Evolutionary conservation across 2,329 filamentous ascomycete genomes (phyloP).

Genomic region (Xylariaceae sp.): DNA sequence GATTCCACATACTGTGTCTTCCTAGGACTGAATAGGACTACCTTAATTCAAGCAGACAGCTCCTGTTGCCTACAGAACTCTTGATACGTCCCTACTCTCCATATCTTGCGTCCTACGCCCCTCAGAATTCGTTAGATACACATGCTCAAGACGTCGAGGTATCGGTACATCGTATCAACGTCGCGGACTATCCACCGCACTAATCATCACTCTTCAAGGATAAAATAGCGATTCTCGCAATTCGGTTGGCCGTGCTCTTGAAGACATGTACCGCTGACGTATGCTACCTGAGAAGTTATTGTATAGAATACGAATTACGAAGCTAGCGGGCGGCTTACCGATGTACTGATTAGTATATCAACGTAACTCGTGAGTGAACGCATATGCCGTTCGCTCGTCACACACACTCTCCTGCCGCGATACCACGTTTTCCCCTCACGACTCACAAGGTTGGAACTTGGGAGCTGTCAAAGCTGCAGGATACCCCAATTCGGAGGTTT

Average conservation of each 20-base stretch:
- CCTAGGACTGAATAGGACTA: constrained; percentile 3
- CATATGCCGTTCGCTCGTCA: neutral
- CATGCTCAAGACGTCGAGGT: neutral
- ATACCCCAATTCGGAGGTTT: constrained; percentile 29
- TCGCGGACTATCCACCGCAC: neutral
- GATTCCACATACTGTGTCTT: too few species aligned
- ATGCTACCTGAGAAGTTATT: neutral
- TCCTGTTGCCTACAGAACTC: neutral
- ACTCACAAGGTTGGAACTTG: constrained; percentile 8
- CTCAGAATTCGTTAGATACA: neutral
- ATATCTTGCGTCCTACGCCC: neutral
- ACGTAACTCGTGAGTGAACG: neutral
- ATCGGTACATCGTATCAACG: neutral
- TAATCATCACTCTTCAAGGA: neutral
- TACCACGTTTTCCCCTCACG: constrained; percentile 30
- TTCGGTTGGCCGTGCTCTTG: neutral
- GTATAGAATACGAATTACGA: neutral
- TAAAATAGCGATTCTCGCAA: neutral
- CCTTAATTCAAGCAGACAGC: neutral
- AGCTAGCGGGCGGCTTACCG: neutral
- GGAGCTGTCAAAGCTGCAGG: constrained; percentile 26
- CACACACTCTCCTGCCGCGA: constrained; percentile 6
- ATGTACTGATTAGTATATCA: neutral
- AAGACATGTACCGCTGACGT: neutral
- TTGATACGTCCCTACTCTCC: neutral